phyloP scores from a whole-genome alignment of 306 rosid genomes.

The Vigna nakashimae region DNA sequence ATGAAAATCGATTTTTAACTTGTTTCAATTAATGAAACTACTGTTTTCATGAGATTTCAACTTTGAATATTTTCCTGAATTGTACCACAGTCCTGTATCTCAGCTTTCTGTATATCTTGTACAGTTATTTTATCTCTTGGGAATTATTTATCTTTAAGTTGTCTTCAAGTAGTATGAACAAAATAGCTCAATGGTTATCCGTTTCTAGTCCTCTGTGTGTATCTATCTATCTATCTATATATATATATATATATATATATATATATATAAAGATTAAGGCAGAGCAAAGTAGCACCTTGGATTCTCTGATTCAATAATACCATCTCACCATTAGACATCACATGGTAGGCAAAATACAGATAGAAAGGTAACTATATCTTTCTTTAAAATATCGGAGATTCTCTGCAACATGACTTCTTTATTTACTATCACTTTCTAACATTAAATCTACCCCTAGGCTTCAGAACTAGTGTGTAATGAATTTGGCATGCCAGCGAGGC shows the following conservation, averaged over 20 bases:
- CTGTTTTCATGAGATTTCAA: slow-evolving; percentile 30
- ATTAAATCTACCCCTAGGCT: neutral
- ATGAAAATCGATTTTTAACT: slow-evolving; percentile 13
- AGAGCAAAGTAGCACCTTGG: slow-evolving; percentile 40
- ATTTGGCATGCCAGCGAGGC: neutral
- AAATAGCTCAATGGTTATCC: neutral
- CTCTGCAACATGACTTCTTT: neutral
- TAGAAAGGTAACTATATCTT: slow-evolving; percentile 17
- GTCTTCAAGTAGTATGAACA: neutral
- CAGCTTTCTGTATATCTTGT: neutral
- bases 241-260: too few relatives aligned
- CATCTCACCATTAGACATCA: slow-evolving; percentile 13
- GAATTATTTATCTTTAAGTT: neutral
- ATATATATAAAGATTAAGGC: neutral
- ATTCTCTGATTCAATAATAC: slow-evolving; percentile 31
- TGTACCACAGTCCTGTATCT: neutral
- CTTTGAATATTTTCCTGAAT: slow-evolving; percentile 3
- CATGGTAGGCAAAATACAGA: neutral
- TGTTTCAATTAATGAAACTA: slow-evolving; percentile 18
- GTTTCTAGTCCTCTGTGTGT: neutral
- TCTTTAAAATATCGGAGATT: slow-evolving; percentile 9
- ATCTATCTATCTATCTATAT: too few relatives aligned
- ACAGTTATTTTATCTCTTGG: neutral
- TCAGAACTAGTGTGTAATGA: neutral
- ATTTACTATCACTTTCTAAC: neutral